A percentile compares a stretch with the other conserved stretches of the same genome.
phyloP scores from a whole-genome alignment of 1,284 basidiomycete genomes.

The Tilletia setariae region DNA sequence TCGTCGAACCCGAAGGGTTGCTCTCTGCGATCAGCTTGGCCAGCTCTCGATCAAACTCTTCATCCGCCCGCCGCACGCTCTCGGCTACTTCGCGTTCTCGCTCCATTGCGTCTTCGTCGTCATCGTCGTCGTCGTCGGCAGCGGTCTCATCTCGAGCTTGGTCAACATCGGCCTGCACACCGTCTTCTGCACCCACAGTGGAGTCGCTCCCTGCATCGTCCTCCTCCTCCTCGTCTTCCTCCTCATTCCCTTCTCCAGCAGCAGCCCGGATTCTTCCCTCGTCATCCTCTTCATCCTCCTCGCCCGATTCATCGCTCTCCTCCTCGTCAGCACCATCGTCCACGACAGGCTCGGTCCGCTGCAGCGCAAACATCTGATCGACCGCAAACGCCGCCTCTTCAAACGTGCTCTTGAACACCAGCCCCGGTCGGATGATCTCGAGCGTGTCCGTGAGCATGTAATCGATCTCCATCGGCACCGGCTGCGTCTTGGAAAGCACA shows the following conservation, averaged over 20 bases:
- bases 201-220: conserved; percentile 51
- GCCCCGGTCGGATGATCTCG: conserved; percentile 59
- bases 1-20: conserved; percentile 57
- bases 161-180: conserved; percentile 21
- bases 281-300: conserved; percentile 24
- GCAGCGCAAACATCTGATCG: conserved; percentile 75
- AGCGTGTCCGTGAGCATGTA: conserved; percentile 93
- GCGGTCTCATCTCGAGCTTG: conserved; percentile 25
- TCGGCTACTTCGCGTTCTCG: conserved; percentile 55
- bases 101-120: conserved; percentile 62
- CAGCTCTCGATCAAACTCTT: conserved; percentile 90
- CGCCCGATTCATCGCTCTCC: conserved; percentile 6
- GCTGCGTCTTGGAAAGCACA: conserved; percentile 72
- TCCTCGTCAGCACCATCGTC: neutral
- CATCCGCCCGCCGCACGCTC: conserved; percentile 72
- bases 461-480: conserved; percentile 91
- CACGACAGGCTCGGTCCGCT: conserved; percentile 4
- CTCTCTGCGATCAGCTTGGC: conserved; percentile 82
- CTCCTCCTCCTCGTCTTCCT: conserved; percentile 43
- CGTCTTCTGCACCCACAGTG: conserved; percentile 58
- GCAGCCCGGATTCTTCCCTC: conserved; percentile 3
- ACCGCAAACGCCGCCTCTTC: conserved; percentile 81
- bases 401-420: conserved; percentile 65
- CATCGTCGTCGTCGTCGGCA: conserved; percentile 32
- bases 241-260: conserved; percentile 18